A percentile compares a stretch with the other conserved stretches of the same genome.
Evolutionary conservation across 139 green algal genomes (phyloP).

Genomic region (Coccomyxa sp.): DNA sequence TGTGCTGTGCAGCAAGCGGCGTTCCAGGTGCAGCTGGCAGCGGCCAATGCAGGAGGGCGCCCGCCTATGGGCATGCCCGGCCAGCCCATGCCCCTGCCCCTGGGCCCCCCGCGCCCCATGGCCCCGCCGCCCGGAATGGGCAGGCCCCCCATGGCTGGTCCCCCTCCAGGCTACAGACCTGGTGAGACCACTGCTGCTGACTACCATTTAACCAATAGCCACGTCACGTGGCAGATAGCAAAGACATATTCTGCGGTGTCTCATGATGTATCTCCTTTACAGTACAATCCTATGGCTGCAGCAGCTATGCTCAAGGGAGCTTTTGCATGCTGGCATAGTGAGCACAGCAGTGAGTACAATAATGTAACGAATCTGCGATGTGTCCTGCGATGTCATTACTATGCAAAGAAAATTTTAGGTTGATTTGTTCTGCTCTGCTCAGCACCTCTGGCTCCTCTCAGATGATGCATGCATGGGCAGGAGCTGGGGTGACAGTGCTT

Average conservation of each 20-base stretch:
- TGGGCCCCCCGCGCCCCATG: neutral
- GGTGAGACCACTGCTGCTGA: neutral
- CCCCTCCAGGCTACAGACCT: neutral
- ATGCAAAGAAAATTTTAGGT: neutral
- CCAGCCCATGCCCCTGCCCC: neutral
- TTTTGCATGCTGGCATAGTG: neutral
- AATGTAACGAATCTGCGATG: no score
- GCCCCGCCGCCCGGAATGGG: neutral
- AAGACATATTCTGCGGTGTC: no score
- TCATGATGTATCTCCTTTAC: neutral
- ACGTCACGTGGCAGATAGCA: neutral
- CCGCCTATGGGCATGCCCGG: neutral
- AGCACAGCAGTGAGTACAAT: no score
- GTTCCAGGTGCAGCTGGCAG: neutral
- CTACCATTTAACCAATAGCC: neutral
- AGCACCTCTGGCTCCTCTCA: neutral
- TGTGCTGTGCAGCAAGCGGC: neutral
- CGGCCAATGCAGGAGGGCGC: neutral
- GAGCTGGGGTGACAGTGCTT: no score
- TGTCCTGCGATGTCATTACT: no score
- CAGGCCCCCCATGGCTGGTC: neutral
- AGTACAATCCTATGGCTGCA: neutral
- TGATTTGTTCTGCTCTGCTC: neutral
- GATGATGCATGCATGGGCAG: no score
- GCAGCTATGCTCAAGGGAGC: neutral